Evolutionary conservation across 495 filamentous ascomycete species (phyloP), one percentile per base, ranked within the genome.

Genomic region (Entonaema liquescens): DNA sequence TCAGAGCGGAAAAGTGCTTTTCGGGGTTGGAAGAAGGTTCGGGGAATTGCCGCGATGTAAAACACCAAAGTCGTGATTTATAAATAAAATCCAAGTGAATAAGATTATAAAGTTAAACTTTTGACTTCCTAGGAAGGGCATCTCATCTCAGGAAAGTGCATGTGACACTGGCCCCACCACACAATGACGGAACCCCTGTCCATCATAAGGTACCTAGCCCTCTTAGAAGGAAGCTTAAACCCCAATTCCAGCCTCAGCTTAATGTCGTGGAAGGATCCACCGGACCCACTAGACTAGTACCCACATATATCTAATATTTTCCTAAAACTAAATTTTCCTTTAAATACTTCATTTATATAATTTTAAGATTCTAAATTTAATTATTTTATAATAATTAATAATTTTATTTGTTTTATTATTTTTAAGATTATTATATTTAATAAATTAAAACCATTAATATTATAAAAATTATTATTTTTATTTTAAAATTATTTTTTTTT

Each of bases 131-230:
- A 53, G 49, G 54, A 67, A 55, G 47, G 44, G 26, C 64, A 64
- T 61, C 54, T 50, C 36, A 58, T 44, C 59, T 64, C 25, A 28
- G 6, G 25, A 31, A 72, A 59, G 65, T 42, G 70, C 70, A 72
- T 72, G 70, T 72, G 70, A 72, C 69, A 72, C 64, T 60, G 38
- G 52, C 47, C 69, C 69, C 69, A 57, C 62, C 23, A 62, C 11
- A 49, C n/a, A 28, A 64, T 52, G 50, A 26, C 62, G 40, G 23
- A 12, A 64, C 38, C 68, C 68, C 68, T 71, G 68, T 63, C 63
- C n/a, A 54, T 55, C 54, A 33, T 29, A 19, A 49, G 23, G 23
- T 25, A 50, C 23, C 44, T 23, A 49, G 33, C 40, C n/a, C 25
- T 28, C 17, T n/a, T n/a, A n/a, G n/a, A 66, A 57, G 44, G 25